Conservation (phyloP, 257 asterid species). For the Penstemon eatonii region DNA sequence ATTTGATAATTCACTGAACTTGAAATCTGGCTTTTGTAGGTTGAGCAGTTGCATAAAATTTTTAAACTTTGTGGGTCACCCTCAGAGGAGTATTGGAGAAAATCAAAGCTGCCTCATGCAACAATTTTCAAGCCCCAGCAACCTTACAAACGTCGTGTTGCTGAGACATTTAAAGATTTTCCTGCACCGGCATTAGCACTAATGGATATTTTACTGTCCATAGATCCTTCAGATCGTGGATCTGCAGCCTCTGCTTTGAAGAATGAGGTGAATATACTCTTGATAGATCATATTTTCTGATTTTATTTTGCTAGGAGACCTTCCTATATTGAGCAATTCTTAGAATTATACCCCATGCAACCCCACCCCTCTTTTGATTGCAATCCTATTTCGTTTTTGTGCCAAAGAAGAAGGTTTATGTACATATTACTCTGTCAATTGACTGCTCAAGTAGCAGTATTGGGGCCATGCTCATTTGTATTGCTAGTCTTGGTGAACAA, state of each 20-base stretch:
- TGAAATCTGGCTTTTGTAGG: slow-evolving; percentile 30
- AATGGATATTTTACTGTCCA: slow-evolving; percentile 70
- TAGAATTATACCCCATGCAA: not conserved
- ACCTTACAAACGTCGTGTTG: slow-evolving; percentile 83
- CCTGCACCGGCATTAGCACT: slow-evolving; percentile 80
- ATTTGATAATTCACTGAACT: too few species aligned
- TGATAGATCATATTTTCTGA: not conserved
- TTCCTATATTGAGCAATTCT: slow-evolving; percentile 5
- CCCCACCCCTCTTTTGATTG: not conserved
- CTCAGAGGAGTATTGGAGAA: slow-evolving; percentile 93
- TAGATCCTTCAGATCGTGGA: slow-evolving; percentile 92
- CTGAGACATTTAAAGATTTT: slow-evolving; percentile 81
- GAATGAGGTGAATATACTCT: slow-evolving; percentile 63
- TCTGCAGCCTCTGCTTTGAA: slow-evolving; percentile 84
- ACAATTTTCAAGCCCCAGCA: slow-evolving; percentile 96
- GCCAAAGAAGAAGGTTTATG: not conserved
- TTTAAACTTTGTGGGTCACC: slow-evolving; percentile 99
- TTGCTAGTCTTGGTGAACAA: not conserved
- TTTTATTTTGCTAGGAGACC: slow-evolving; percentile 12
- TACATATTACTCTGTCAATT: too few species aligned
- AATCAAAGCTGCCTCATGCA: slow-evolving; percentile 89
- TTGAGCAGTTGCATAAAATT: slow-evolving; percentile 95
- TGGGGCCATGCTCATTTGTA: slow-evolving; percentile 1
- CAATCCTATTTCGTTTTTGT: not conserved
- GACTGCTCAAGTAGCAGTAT: not conserved